Percentiles rank a stretch among this genome's conserved stretches.
These are phyloP conservation scores for Alternaria novae-zelandiae DNA, from an alignment of 2,329 filamentous ascomycete genomes.

Conservation along the genomic window DNA sequence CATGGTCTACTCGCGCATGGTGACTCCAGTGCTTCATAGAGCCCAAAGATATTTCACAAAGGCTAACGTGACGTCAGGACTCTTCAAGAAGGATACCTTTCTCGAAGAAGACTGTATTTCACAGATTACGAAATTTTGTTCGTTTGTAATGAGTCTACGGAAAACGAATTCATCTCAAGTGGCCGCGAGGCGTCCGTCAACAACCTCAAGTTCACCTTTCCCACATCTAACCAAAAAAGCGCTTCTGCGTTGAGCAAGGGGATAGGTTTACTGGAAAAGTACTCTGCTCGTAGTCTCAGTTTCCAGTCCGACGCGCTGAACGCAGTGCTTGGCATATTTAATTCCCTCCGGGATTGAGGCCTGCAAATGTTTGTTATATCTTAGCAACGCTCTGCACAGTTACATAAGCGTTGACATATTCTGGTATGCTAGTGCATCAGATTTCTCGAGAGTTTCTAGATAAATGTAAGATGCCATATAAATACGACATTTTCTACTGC, in stretches of 20 bases:
- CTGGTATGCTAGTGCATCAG: no score
- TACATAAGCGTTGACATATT: not conserved
- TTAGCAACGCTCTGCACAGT: not conserved
- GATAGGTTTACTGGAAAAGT: not conserved
- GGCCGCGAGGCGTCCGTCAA: no score
- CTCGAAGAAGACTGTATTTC: not conserved
- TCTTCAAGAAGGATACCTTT: not conserved
- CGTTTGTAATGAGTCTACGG: not conserved
- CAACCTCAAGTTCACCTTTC: not conserved
- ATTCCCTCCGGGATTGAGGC: not conserved
- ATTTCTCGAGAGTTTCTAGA: not conserved
- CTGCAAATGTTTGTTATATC: not conserved
- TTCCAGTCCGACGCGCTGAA: not conserved
- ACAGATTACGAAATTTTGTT: not conserved
- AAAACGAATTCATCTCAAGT: not conserved
- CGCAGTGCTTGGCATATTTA: not conserved
- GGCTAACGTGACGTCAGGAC: not conserved
- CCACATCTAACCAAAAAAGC: fast-evolving
- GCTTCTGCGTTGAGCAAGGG: not conserved
- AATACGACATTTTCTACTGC: not conserved
- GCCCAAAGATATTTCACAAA: no score
- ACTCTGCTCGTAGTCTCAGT: not conserved
- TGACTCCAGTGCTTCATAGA: no score
- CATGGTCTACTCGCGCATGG: not conserved
- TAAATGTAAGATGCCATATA: not conserved